phyloP scores from a whole-genome alignment of 2,329 filamentous ascomycete genomes.

The Didymella arachidicola region DNA sequence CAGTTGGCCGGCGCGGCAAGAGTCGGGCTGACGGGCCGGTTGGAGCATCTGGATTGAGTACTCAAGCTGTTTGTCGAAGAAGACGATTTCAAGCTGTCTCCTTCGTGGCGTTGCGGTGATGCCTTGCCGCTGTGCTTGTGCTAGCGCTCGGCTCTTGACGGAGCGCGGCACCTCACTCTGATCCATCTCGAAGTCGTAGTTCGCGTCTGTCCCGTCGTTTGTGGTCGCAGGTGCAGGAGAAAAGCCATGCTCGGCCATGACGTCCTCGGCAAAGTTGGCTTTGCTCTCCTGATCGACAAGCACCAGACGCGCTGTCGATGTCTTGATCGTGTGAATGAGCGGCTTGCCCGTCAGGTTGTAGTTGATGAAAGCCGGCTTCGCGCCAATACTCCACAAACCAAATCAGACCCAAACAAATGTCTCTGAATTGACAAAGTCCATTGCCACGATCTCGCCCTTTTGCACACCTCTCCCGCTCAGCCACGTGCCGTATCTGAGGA shows the following conservation, averaged over 20 bases:
- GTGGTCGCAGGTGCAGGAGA: conserved; percentile 9
- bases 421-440: conserved; percentile 50
- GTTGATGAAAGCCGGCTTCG: conserved; percentile 51
- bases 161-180: conserved; percentile 28
- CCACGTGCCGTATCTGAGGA: conserved; percentile 49
- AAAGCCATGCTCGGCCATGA: conserved; percentile 44
- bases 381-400: conserved; percentile 50
- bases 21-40: conserved; percentile 42
- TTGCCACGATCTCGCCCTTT: conserved; percentile 49
- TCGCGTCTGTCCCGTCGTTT: conserved; percentile 23
- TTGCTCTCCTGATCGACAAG: conserved; percentile 64
- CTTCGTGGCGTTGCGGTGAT: conserved; percentile 22
- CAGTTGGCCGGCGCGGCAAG: conserved; percentile 35
- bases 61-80: conserved; percentile 41
- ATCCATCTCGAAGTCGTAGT: conserved; percentile 38
- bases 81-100: conserved; percentile 41
- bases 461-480: conserved; percentile 46
- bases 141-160: conserved; percentile 31
- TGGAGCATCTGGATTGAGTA: conserved; percentile 38
- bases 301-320: conserved; percentile 64
- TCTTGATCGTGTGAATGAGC: conserved; percentile 61
- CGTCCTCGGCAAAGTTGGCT: conserved; percentile 39
- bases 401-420: conserved; percentile 51
- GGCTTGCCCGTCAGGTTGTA: conserved; percentile 50
- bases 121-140: conserved; percentile 18